Evolutionary conservation across 225 moss, liverwort and hornwort species (phyloP).

Genomic region (Ulota crispa): DNA sequence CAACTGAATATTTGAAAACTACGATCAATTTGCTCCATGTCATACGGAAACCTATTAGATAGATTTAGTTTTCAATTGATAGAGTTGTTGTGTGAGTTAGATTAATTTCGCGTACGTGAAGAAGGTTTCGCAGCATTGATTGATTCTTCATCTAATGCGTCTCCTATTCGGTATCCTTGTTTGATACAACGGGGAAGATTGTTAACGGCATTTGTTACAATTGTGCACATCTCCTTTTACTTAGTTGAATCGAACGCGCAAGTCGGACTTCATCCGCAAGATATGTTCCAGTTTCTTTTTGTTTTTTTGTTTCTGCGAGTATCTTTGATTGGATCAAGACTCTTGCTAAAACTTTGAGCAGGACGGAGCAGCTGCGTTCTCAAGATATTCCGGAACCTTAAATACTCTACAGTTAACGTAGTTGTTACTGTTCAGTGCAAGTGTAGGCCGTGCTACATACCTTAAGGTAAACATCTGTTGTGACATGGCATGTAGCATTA

Average conservation of each 20-base stretch:
- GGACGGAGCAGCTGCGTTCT: conserved; percentile 1
- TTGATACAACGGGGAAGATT: not conserved
- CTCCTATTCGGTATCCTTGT: too few relatives aligned
- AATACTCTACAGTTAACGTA: not conserved
- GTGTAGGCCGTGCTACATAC: not conserved
- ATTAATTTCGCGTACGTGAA: not conserved
- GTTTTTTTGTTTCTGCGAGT: not conserved
- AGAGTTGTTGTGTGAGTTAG: not conserved
- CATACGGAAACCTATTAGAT: not conserved
- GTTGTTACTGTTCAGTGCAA: not conserved
- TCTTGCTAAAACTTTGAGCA: not conserved
- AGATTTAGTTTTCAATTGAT: not conserved
- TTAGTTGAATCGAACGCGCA: not conserved
- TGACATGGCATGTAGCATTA: conserved; percentile 24
- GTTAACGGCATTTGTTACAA: not conserved
- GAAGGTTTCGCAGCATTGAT: not conserved
- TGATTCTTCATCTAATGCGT: not conserved
- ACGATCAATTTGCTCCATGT: not conserved
- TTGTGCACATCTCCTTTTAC: not conserved
- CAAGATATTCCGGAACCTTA: not conserved
- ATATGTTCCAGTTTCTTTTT: not conserved
- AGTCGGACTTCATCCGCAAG: not conserved
- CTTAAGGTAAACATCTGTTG: not conserved
- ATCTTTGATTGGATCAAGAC: not conserved
- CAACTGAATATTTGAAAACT: not conserved